Evolutionary conservation across 345 rosid species (phyloP), one percentile per base, ranked within the genome.

Genomic region (Cochlearia excelsa): DNA sequence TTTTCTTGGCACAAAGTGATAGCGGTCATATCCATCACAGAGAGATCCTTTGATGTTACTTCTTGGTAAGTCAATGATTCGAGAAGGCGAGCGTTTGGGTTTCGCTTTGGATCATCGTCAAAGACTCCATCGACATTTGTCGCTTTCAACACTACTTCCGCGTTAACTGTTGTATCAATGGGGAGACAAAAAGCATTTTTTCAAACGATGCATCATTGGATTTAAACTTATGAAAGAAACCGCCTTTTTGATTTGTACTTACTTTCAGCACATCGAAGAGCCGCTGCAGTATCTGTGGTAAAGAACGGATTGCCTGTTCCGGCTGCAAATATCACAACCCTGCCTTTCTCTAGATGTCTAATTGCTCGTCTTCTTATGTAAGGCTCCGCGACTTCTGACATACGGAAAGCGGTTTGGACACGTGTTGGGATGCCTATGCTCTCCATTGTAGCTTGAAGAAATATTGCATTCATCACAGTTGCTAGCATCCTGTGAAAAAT

Each of bases 11-110:
- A 92, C 49, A 93, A 71, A 44, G 99, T 88, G 63, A 86, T 78
- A 65, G 97, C 95, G 31, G 99, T 92, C 99, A 92, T 81, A 74
- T 92, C 97, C 99, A 92, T 92, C 2, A 92, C 97, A 0, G 95
- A 88, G 52, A 92, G 89, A 71, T 88, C 97, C 70, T 82, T 93
- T 0, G 90, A 86, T 44, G 87, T 85, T 64, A 93, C 94, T 61
- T 93, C 97, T 0, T 86, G 83, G 78, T 85, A 89, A 6, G 97
- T 86, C 26, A 85, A 66, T 41, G 88, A 71, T 16, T 89, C 87
- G 29, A 79, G 89, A 47, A 93, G 93, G 31, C 78, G 71, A 42
- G 97, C 97, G 74, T 85, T 80, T 44, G 95, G 95, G 76, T 93
- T 89, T 64, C 41, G 1, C 65, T 70, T 82, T 28, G 99, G 97